A percentile compares a stretch with the other conserved stretches of the same genome.
phyloP scores from a whole-genome alignment of 2,329 filamentous ascomycete genomes.

The Tolypocladium endophyticum region DNA sequence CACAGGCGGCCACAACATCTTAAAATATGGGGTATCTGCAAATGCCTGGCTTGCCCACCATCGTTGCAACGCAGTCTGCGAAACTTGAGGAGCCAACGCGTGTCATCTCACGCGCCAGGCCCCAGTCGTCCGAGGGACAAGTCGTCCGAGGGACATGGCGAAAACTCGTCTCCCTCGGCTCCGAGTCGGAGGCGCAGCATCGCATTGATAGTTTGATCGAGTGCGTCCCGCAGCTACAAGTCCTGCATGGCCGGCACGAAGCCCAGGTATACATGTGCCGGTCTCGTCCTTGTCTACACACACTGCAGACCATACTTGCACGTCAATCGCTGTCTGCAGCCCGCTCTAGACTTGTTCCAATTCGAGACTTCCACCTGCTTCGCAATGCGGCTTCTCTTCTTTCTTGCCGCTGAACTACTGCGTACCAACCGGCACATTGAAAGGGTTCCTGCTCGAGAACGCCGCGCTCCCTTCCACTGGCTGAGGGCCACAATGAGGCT shows the following conservation, averaged over 20 bases:
- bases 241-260: background rate
- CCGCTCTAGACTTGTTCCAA: background rate
- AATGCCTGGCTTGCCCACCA: background rate
- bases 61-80: background rate
- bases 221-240: background rate
- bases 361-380: background rate
- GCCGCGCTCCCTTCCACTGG: background rate
- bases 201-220: background rate
- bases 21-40: too few species aligned
- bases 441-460: background rate
- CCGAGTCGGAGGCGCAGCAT: background rate
- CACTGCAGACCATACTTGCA: background rate
- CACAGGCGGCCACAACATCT: too few species aligned
- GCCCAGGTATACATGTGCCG: background rate
- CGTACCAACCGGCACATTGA: background rate
- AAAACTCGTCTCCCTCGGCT: background rate
- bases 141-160: background rate
- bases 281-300: background rate
- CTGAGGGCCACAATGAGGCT: background rate
- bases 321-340: background rate
- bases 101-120: background rate
- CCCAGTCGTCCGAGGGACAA: background rate
- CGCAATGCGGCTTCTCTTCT: background rate
- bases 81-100: background rate
- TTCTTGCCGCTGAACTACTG: slow-evolving; percentile 1